Evolutionary conservation across 805 yeast species (phyloP).

Genomic region (Saturnispora dispora): DNA sequence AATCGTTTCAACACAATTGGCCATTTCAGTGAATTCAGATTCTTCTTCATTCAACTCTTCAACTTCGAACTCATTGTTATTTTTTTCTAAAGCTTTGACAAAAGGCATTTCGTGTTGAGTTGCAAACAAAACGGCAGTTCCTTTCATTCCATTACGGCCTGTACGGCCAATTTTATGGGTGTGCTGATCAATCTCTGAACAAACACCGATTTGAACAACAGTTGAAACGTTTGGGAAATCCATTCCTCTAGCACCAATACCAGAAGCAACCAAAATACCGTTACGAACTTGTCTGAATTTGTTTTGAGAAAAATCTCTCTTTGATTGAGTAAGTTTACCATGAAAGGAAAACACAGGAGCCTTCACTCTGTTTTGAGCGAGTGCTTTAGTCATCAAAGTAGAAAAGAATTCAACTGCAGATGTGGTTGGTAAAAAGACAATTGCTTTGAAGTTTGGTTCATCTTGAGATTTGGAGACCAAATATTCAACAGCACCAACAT

Average conservation of each 20-base stretch:
- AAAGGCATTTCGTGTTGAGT: constrained; percentile 51
- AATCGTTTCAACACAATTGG: constrained; percentile 21
- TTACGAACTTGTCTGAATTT: constrained; percentile 27
- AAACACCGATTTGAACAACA: constrained; percentile 78
- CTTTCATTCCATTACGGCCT: constrained; percentile 81
- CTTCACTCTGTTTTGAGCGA: constrained; percentile 15
- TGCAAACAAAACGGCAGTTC: constrained; percentile 56
- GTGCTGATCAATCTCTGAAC: constrained; percentile 66
- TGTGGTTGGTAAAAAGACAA: constrained; percentile 76
- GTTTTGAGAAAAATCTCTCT: constrained; percentile 35
- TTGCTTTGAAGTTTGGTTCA: constrained; percentile 54
- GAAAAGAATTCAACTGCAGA: constrained; percentile 53
- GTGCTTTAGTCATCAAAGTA: constrained; percentile 27
- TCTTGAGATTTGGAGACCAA: constrained; percentile 33
- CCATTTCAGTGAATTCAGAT: constrained; percentile 29
- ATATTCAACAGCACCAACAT: constrained; percentile 43
- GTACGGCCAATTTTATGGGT: constrained; percentile 95
- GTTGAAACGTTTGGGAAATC: constrained; percentile 85
- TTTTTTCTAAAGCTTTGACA: constrained; percentile 38
- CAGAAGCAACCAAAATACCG: constrained; percentile 73
- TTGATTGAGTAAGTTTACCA: constrained; percentile 64
- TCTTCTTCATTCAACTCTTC: constrained; percentile 30
- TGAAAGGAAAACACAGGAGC: constrained; percentile 36
- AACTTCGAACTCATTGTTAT: constrained; percentile 47
- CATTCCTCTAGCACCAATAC: constrained; percentile 95